These are phyloP conservation scores for Amanita pseudoporphyria DNA, from an alignment of 768 basidiomycete species.

Conservation along the genomic window DNA sequence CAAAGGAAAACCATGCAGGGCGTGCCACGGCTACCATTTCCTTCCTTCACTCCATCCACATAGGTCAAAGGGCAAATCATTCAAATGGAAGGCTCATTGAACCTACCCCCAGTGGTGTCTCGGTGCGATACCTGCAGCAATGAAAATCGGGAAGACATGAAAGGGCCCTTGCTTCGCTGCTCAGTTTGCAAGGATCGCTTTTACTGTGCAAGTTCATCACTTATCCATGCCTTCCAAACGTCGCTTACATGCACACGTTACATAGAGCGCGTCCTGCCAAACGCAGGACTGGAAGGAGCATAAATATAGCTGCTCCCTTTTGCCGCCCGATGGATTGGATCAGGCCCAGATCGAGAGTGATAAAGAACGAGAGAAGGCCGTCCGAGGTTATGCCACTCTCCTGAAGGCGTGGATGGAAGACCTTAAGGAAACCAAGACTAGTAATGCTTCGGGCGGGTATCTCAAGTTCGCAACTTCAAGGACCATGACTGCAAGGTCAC, in stretches of 20 bases:
- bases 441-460: too few species aligned
- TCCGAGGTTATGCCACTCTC: not conserved
- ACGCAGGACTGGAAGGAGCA: conserved; percentile 7
- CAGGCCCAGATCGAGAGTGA: not conserved
- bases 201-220: not conserved
- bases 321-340: not conserved
- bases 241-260: not conserved
- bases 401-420: too few species aligned
- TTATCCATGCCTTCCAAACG: not conserved
- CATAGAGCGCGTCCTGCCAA: conserved; percentile 2
- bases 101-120: not conserved
- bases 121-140: conserved; percentile 1
- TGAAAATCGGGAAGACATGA: not conserved
- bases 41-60: not conserved
- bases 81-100: not conserved
- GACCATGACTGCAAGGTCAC: not conserved
- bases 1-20: not conserved
- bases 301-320: conserved; percentile 2
- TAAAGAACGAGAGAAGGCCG: not conserved
- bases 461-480: not conserved
- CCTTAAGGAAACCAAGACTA: too few species aligned
- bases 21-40: not conserved
- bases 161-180: conserved; percentile 3
- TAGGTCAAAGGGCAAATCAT: not conserved
- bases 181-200: conserved; percentile 6